Base-by-base conservation (phyloP, 106 monocot genomes). In the Allium sativum region DNA sequence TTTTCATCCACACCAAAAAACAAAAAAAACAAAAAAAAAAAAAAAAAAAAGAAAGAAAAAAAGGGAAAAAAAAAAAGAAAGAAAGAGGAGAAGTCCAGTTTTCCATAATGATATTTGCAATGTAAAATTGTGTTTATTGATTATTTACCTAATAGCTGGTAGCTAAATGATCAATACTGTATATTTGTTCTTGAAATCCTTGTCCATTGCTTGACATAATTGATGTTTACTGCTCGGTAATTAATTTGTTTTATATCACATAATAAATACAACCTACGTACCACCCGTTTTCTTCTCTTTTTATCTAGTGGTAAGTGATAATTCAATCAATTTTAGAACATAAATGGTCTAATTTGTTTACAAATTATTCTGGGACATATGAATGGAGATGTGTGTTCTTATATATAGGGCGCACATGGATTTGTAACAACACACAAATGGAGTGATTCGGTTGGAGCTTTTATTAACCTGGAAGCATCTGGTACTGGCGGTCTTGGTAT, bases 401-500 rank as follows among this genome's bases (percentile, higher is more conserved):
- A 42, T 42, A 52, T 45, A 7, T 71, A 98, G 98, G 98, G 98
- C 16, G 81, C 98, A 56, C 98, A 98, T 88, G 98, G 98, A n/a
- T 98, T 98, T 74, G 64, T 81, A 31, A 92, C 76, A 53, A 78
- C 88, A 67, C 87, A 98, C 68, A 81, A 80, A 78, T 92, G 84
- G 84, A 79, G 74, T 10, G 52, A 78, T 67, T 74, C 85, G 56
- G 66, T 98, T 65, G 88, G 98, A 21, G 98, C 88, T 75, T 92
- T 88, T 78, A 83, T 98, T 18, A 85, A 98, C 68, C 77, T 98
- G 59, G 98, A 98, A 81, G 98, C 98, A 62, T 92, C 92, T 70
- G 98, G 98, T 52, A 82, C 56, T 63, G 92, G 92, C 70, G 98
- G 98, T 73, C 66, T 72, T 76, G 98, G 98, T 98, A 82, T 72